These are phyloP conservation scores for Syzygium syzygioides DNA, from an alignment of 441 rosid genomes.

Conservation along the genomic window DNA sequence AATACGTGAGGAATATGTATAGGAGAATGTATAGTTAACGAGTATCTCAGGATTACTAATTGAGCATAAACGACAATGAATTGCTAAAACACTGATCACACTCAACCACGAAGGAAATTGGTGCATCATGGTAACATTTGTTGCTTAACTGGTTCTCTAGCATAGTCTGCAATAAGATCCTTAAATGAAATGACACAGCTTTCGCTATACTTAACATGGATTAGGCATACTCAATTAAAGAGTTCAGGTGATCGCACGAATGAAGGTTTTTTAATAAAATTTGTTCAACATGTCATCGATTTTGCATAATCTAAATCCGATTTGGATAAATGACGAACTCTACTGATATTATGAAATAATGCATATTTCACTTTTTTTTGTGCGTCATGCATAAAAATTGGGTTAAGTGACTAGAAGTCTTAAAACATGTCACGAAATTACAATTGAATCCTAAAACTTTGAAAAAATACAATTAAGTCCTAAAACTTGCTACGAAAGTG, in stretches of 20 bases:
- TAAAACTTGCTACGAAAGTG: too few relatives aligned
- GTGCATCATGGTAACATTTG: not conserved
- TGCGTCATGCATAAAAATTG: too few relatives aligned
- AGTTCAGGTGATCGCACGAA: not conserved
- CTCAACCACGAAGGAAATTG: not conserved
- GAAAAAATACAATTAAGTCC: too few relatives aligned
- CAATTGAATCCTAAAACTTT: too few relatives aligned
- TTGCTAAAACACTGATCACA: not conserved
- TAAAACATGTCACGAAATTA: too few relatives aligned
- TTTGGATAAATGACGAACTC: too few relatives aligned
- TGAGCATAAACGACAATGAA: not conserved
- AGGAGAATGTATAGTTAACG: not conserved
- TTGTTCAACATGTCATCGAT: not conserved
- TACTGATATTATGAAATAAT: too few relatives aligned
- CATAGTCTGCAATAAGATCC: not conserved
- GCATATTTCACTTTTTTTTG: too few relatives aligned
- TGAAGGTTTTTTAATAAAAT: not conserved
- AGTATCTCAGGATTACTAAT: not conserved
- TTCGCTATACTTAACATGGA: not conserved
- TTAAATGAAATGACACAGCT: not conserved
- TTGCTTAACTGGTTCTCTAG: not conserved
- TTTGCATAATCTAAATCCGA: too few relatives aligned
- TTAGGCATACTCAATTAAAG: not conserved
- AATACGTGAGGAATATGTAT: not conserved
- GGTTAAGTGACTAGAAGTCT: too few relatives aligned